Conservation (phyloP, 495 filamentous ascomycete genomes). For the Penicillium diatomitis region DNA sequence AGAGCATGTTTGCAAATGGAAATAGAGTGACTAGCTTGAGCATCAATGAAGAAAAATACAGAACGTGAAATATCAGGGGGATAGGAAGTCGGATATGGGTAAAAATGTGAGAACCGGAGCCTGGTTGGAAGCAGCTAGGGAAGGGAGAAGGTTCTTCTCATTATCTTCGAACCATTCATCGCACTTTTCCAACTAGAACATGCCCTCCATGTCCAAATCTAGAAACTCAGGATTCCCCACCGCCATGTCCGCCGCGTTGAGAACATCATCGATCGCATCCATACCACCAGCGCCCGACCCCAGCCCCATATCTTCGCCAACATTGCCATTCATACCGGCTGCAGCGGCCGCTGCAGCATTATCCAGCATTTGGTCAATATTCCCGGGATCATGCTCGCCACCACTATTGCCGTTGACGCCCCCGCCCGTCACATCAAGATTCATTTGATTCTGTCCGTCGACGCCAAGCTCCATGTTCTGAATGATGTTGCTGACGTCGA, state of each 20-base stretch:
- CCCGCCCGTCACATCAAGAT: slow-evolving; percentile 19
- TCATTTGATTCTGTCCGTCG: slow-evolving; percentile 25
- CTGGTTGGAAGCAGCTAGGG: too few relatives aligned
- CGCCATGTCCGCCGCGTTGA: slow-evolving; percentile 40
- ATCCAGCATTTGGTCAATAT: slow-evolving; percentile 41
- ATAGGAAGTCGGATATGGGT: too few relatives aligned
- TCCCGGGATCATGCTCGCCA: slow-evolving; percentile 23
- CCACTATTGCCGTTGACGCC: slow-evolving; percentile 10
- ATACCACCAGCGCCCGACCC: slow-evolving; percentile 17
- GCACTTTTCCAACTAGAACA: slow-evolving; percentile 20
- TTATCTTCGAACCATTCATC: too few relatives aligned
- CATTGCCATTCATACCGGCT: slow-evolving; percentile 19
- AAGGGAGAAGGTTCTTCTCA: too few relatives aligned
- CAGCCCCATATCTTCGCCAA: slow-evolving; percentile 24
- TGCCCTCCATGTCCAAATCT: slow-evolving; percentile 42
- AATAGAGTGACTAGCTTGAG: too few relatives aligned
- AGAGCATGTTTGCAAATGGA: too few relatives aligned
- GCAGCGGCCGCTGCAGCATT: slow-evolving; percentile 32
- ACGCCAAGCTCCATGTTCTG: slow-evolving; percentile 33
- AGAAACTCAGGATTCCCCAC: slow-evolving; percentile 41
- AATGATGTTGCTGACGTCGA: slow-evolving; percentile 35
- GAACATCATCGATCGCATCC: slow-evolving; percentile 39
- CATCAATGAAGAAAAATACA: too few relatives aligned
- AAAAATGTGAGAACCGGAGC: too few relatives aligned
- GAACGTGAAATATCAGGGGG: too few relatives aligned